A percentile compares a stretch with the other conserved stretches of the same genome.
phyloP scores from a whole-genome alignment of 345 rosid species.

The Corymbia maculata region DNA sequence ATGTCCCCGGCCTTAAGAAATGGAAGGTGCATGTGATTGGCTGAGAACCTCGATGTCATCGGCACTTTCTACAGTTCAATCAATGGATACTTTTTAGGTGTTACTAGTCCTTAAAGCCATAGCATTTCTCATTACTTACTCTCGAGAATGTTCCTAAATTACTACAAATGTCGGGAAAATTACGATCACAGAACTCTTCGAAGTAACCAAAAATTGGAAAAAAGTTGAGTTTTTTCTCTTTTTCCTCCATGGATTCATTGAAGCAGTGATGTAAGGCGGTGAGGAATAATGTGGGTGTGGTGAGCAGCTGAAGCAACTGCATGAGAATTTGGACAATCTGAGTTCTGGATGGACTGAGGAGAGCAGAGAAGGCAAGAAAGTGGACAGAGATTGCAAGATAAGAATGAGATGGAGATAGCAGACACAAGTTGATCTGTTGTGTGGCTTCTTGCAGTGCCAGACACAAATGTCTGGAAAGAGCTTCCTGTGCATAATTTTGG shows the following conservation, averaged over 20 bases:
- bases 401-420: background rate
- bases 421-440: background rate
- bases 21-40: background rate
- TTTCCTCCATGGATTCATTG: background rate
- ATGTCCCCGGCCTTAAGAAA: background rate
- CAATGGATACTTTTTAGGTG: background rate
- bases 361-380: background rate
- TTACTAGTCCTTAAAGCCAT: background rate
- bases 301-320: background rate
- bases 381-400: background rate
- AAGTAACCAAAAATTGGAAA: background rate
- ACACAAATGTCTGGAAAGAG: background rate
- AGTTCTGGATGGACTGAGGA: background rate
- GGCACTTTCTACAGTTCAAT: background rate
- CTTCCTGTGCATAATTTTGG: background rate
- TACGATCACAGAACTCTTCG: background rate
- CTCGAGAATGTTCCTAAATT: background rate
- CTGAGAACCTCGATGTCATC: background rate
- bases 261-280: background rate
- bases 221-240: background rate
- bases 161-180: background rate
- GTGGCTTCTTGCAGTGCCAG: background rate
- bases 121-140: background rate
- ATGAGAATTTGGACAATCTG: background rate
- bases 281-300: background rate